Conservation (phyloP, 1,284 basidiomycete genomes). For the Phlebopus sp. region DNA sequence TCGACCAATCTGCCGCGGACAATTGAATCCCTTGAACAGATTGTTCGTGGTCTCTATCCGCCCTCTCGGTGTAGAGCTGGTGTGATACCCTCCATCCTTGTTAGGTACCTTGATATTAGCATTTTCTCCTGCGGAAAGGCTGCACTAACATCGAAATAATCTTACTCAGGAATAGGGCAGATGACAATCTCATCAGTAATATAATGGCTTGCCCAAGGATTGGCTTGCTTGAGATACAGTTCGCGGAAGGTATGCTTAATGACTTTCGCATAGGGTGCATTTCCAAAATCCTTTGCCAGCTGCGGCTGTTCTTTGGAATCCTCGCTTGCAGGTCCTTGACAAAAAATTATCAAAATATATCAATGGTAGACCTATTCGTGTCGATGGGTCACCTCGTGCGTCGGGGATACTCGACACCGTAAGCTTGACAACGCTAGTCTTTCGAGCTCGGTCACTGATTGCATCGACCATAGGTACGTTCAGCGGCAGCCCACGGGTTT, state of each 20-base stretch:
- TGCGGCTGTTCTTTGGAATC: conserved; percentile 66
- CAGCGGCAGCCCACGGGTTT: conserved; percentile 69
- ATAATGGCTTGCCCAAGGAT: conserved; percentile 65
- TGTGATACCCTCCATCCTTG: conserved; percentile 49
- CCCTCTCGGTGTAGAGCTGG: conserved; percentile 43
- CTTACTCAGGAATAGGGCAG: conserved; percentile 53
- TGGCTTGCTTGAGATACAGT: conserved; percentile 58
- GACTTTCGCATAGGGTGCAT: conserved; percentile 1
- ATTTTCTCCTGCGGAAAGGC: not conserved
- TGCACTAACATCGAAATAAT: not conserved
- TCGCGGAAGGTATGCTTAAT: conserved; percentile 51
- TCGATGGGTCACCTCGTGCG: conserved; percentile 75
- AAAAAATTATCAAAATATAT: conserved; percentile 66
- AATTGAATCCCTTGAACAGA: conserved; percentile 73
- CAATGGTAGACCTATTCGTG: conserved; percentile 63
- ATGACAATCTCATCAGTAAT: conserved; percentile 77
- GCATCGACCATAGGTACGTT: conserved; percentile 46
- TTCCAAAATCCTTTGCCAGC: conserved; percentile 35
- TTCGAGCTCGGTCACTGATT: not conserved
- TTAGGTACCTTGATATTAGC: conserved; percentile 44
- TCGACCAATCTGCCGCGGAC: conserved; percentile 77
- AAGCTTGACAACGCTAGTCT: conserved; percentile 1
- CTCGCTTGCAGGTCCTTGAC: conserved; percentile 63
- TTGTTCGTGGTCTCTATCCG: conserved; percentile 72
- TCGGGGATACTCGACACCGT: conserved; percentile 82